Conservation (phyloP, 805 yeast species). For the Ogataea naganishii region DNA sequence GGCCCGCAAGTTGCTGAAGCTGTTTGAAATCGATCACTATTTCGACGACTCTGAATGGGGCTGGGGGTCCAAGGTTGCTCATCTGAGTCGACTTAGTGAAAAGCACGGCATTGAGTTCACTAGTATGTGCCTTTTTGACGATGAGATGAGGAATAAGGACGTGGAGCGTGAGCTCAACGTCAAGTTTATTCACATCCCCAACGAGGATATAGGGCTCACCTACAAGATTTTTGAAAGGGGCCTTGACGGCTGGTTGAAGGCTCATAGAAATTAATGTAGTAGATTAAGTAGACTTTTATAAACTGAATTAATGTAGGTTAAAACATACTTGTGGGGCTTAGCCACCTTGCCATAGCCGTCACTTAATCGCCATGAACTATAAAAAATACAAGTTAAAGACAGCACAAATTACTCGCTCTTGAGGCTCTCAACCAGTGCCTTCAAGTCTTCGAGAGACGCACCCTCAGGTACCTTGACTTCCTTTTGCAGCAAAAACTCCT, state of each 20-base stretch:
- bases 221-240: constrained; percentile 43
- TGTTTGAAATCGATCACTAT: constrained; percentile 39
- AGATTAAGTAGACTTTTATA: not conserved
- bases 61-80: constrained; percentile 48
- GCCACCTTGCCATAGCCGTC: too few relatives aligned
- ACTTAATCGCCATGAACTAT: too few relatives aligned
- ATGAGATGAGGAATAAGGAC: constrained; percentile 70
- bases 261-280: not conserved
- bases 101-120: constrained; percentile 34
- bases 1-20: constrained; percentile 55
- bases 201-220: constrained; percentile 49
- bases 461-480: constrained; percentile 36
- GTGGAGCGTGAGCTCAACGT: constrained; percentile 61
- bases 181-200: constrained; percentile 53
- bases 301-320: too few relatives aligned
- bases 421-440: constrained; percentile 37
- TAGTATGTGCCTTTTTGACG: constrained; percentile 64
- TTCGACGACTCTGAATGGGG: constrained; percentile 68
- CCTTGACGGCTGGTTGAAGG: constrained; percentile 24
- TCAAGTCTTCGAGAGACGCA: constrained; percentile 37
- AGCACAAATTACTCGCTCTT: constrained; percentile 16
- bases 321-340: too few relatives aligned
- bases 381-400: not conserved
- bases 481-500: constrained; percentile 29
- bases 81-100: constrained; percentile 41